Conservation (phyloP, 805 yeast species). For the Cyberlindnera xylosilytica region DNA sequence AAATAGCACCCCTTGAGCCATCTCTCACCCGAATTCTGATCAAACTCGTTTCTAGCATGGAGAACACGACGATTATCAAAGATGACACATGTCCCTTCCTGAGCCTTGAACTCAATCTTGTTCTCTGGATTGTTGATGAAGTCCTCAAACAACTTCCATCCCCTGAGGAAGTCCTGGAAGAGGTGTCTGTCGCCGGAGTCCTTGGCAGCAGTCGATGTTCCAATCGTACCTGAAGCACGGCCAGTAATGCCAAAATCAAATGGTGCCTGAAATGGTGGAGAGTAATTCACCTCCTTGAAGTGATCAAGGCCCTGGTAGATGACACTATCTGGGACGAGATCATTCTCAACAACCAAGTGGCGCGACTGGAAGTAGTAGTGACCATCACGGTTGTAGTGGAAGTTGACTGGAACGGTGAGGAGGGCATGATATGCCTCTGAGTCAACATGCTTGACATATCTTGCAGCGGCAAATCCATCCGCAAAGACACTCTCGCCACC, state of each 20-base stretch:
- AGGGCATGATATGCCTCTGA: slow-evolving; percentile 63
- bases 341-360: slow-evolving; percentile 60
- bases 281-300: slow-evolving; percentile 62
- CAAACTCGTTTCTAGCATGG: slow-evolving; percentile 58
- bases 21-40: slow-evolving; percentile 46
- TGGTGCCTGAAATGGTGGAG: slow-evolving; percentile 85
- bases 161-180: slow-evolving; percentile 56
- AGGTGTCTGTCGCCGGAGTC: slow-evolving; percentile 39
- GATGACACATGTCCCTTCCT: slow-evolving; percentile 59
- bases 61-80: slow-evolving; percentile 70
- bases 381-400: slow-evolving; percentile 60
- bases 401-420: slow-evolving; percentile 60
- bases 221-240: slow-evolving; percentile 16
- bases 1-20: slow-evolving; percentile 78
- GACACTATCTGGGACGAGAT: slow-evolving; percentile 18
- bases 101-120: slow-evolving; percentile 50
- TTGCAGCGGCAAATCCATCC: slow-evolving; percentile 67
- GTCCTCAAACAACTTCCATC: slow-evolving; percentile 57
- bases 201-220: slow-evolving; percentile 30
- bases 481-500: slow-evolving; percentile 73
- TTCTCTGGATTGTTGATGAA: slow-evolving; percentile 50
- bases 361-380: slow-evolving; percentile 60
- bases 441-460: slow-evolving; percentile 50
- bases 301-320: slow-evolving; percentile 23
- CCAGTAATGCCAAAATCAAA: slow-evolving; percentile 53